Conservation (phyloP, 495 filamentous ascomycete species). For the Physcia stellaris region DNA sequence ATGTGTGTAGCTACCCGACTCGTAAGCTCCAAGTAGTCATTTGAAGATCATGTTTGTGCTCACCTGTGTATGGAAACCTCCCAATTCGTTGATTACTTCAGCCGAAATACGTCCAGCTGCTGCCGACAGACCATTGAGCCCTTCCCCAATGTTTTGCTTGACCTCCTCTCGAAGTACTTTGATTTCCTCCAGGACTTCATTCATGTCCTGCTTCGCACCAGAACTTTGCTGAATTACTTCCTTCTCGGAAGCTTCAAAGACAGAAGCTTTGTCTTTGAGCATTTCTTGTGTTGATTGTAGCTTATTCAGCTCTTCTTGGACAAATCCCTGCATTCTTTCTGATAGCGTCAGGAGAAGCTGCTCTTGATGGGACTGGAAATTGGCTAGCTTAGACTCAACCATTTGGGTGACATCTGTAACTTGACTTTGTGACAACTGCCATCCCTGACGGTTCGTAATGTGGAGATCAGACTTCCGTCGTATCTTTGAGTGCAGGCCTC, state of each 20-base stretch:
- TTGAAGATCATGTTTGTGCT: slow-evolving; percentile 1
- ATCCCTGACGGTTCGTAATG: slow-evolving; percentile 56
- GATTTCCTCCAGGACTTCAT: slow-evolving; percentile 80
- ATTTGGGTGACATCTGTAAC: slow-evolving; percentile 59
- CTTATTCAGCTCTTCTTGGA: slow-evolving; percentile 54
- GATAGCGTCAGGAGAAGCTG: slow-evolving; percentile 52
- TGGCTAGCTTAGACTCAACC: slow-evolving; percentile 57
- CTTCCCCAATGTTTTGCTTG: slow-evolving; percentile 71
- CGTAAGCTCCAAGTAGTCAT: background rate
- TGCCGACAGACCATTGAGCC: slow-evolving; percentile 67
- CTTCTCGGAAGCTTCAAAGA: slow-evolving; percentile 50
- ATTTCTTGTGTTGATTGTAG: slow-evolving; percentile 52
- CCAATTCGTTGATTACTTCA: slow-evolving; percentile 80
- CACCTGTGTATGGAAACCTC: slow-evolving; percentile 64
- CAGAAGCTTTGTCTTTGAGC: slow-evolving; percentile 48
- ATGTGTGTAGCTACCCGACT: slow-evolving; percentile 49
- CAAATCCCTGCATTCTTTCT: slow-evolving; percentile 55
- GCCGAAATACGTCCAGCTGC: slow-evolving; percentile 80
- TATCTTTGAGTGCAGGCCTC: slow-evolving; percentile 69
- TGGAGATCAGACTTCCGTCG: slow-evolving; percentile 75
- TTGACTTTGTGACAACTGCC: slow-evolving; percentile 60
- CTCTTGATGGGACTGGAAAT: slow-evolving; percentile 57
- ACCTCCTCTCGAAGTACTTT: slow-evolving; percentile 75
- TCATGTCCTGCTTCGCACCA: slow-evolving; percentile 73
- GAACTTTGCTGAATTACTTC: slow-evolving; percentile 55